Base-by-base conservation (phyloP, 2,329 filamentous ascomycete species). In the Ophiognomonia clavigignenti-juglandacearum region DNA sequence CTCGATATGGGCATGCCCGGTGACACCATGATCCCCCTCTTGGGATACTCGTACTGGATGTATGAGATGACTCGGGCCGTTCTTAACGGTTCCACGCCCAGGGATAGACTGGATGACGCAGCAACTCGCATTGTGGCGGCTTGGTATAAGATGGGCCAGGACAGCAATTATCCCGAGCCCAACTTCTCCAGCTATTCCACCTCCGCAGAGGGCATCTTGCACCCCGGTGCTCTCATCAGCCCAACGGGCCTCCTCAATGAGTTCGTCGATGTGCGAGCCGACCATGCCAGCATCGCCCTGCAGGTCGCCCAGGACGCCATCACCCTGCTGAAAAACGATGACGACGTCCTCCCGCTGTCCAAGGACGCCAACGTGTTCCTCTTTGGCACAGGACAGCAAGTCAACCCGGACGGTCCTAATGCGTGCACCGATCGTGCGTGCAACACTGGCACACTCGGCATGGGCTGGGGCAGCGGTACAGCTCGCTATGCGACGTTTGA, bases 391-490 rank as follows among this genome's bases (percentile, higher is more conserved):
- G 75, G 77, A 44, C 75, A 69, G 3, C 63, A 62, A 38, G 66
- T 68, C 36, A 66, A 72, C 49, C 68, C 57, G 53, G 72, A 68
- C 53, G 85, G 85, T 0, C 72, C 83, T 34, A 89, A 89, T 55
- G 74, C 77, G 22, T 89, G 85, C 57, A 63, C 64, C 0, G 82
- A 88, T 53, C 77, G 82, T 57, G 81, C 77, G 31, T 88, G 84
- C 61, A 78, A 87, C 59, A 78, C 80, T 50, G 84, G 83, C 6
- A 83, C 83, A 0, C 65, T 88, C 0, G 83, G 78, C 8, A 86
- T 86, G 70, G 85, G 85, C 44, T 88, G 85, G 85, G 85, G 85
- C 26, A 85, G 81, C 27, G 85, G 85, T 35, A 80, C 77, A 1
- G 75, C 82, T 1, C 78, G 81, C 43, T 83, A 86, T 49, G 83